Evolutionary conservation across 768 basidiomycete genomes (phyloP).

Genomic region (Xanthoconium stramineum): DNA sequence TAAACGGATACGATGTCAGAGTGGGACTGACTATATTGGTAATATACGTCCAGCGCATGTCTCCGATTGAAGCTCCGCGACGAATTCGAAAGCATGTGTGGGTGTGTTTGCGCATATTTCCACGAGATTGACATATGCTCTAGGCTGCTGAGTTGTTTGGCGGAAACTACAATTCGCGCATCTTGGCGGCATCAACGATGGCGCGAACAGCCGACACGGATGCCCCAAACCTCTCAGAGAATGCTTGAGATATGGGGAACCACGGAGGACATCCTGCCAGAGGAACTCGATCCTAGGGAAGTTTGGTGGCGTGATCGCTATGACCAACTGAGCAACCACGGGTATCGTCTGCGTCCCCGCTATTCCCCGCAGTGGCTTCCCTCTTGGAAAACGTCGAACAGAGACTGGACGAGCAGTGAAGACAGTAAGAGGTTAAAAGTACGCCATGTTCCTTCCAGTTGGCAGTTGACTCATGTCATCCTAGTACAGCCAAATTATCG

Average conservation of each 20-base stretch:
- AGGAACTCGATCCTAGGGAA: constrained; percentile 6
- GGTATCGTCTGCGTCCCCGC: background rate
- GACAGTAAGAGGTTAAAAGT: background rate
- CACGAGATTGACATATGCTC: too few relatives aligned
- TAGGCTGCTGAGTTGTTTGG: too few relatives aligned
- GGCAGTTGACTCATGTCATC: too few relatives aligned
- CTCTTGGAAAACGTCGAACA: background rate
- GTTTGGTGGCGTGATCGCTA: constrained; percentile 14
- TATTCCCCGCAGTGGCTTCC: constrained; percentile 3
- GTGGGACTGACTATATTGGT: too few relatives aligned
- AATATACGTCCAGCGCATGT: constrained; percentile 1
- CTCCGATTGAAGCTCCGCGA: constrained; percentile 4
- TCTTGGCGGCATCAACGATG: background rate
- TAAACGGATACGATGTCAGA: background rate
- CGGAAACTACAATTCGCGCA: too few relatives aligned
- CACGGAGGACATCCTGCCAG: background rate
- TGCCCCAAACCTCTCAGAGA: background rate
- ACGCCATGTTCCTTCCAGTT: too few relatives aligned
- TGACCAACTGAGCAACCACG: background rate
- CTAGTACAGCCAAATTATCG: constrained; percentile 10
- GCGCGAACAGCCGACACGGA: background rate
- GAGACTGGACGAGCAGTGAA: background rate
- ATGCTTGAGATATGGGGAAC: background rate
- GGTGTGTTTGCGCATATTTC: background rate
- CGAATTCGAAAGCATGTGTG: background rate